Percentiles rank a stretch among this genome's conserved stretches.
Conservation (phyloP, 1,284 basidiomycete genomes). For the Moesziomyces sp. region DNA sequence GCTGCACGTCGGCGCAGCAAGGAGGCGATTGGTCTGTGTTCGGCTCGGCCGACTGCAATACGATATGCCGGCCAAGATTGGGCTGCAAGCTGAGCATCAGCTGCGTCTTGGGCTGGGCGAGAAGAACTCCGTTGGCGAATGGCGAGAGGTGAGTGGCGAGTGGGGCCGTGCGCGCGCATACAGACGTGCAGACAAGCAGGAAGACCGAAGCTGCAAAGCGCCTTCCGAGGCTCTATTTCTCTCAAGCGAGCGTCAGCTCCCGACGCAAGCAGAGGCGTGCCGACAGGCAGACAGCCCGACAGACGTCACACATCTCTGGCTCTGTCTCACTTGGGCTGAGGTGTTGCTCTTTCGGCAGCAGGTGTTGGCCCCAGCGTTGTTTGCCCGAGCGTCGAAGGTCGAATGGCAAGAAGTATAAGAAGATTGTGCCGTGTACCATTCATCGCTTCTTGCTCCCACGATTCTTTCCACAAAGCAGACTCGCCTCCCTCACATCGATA, state of each 20-base stretch:
- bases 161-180: not conserved
- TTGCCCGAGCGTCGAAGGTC: not conserved
- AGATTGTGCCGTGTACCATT: not conserved
- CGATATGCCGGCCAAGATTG: not conserved
- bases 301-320: slow-evolving; percentile 17
- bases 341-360: slow-evolving; percentile 26
- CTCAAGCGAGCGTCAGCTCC: slow-evolving; percentile 10
- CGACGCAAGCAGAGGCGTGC: slow-evolving; percentile 8
- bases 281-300: not conserved
- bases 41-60: not conserved
- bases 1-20: not conserved
- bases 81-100: not conserved
- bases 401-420: not conserved
- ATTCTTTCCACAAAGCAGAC: not conserved
- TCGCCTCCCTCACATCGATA: not conserved
- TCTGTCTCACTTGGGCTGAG: slow-evolving; percentile 12
- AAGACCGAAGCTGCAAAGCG: too few relatives aligned
- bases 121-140: too few relatives aligned
- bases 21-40: not conserved
- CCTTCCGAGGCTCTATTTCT: not conserved
- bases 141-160: not conserved
- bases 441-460: not conserved
- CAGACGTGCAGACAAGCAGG: too few relatives aligned
- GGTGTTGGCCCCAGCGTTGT: not conserved
- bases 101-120: not conserved